These are phyloP conservation scores for Pinus tabuliformis DNA, from an alignment of 75 land plant species.

Conservation along the genomic window DNA sequence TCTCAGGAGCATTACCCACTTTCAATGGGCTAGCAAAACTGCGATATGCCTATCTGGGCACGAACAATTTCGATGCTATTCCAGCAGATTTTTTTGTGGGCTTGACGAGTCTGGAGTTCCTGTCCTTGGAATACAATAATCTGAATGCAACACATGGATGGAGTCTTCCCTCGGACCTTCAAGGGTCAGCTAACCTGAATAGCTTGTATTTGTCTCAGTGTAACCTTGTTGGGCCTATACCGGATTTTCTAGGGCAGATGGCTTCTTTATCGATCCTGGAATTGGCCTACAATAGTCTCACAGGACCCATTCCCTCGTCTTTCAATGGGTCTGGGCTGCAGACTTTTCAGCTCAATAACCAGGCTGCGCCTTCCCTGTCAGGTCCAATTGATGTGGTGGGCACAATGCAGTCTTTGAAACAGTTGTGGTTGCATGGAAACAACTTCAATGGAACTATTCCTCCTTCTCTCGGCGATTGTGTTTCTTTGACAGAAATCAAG, in stretches of 20 bases:
- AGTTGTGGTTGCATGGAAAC: constrained; percentile 81
- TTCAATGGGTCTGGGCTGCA: constrained; percentile 29
- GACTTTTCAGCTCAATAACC: constrained; percentile 68
- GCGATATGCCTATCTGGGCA: constrained; percentile 43
- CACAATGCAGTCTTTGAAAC: constrained; percentile 37
- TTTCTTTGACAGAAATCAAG: constrained; percentile 34
- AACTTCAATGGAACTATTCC: constrained; percentile 73
- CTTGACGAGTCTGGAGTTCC: constrained; percentile 24
- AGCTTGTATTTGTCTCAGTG: constrained; percentile 52
- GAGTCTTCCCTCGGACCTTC: constrained; percentile 51
- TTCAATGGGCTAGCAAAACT: constrained; percentile 62
- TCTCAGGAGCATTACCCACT: constrained; percentile 58
- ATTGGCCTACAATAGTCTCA: constrained; percentile 54
- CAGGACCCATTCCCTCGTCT: constrained; percentile 63
- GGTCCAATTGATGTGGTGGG: constrained; percentile 48
- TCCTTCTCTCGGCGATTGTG: constrained; percentile 25
- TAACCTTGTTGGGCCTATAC: constrained; percentile 68
- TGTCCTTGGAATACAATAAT: constrained; percentile 55
- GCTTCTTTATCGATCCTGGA: constrained; percentile 24
- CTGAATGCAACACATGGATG: constrained; percentile 60
- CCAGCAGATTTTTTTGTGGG: constrained; percentile 77
- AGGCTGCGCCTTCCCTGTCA: constrained; percentile 32
- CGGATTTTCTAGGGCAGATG: constrained; percentile 62
- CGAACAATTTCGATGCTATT: constrained; percentile 61
- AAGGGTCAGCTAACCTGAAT: constrained; percentile 28